Evolutionary conservation across 2,329 filamentous ascomycete species (phyloP), one percentile per base, ranked within the genome.

Genomic region (Ambrosiella xylebori): DNA sequence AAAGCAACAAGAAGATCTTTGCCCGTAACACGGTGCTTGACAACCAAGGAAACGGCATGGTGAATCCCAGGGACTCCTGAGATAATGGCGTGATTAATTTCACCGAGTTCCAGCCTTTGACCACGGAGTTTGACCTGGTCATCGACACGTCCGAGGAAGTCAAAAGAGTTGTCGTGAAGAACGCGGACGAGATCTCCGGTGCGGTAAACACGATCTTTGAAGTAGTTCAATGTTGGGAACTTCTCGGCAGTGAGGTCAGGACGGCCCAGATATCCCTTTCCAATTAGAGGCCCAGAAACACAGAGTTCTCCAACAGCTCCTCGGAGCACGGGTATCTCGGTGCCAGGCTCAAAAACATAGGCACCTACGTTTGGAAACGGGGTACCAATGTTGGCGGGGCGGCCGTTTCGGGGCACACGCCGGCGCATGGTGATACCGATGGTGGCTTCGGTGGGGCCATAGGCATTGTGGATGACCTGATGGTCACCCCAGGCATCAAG

Each of bases 81-180:
- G 52, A 81, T 82, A 64, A 95, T 88, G 7, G 85, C 80, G 54
- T 90, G 83, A 64, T 95, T 93, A 68, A 96, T 95, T 71, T 97
- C 90, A 0, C 85, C 86, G 61, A 95, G 85, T 65, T 97, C 91
- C 0, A 97, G 76, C 12, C 90, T 77, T 67, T 96, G 90, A 0
- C 90, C 90, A 9, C 91, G 81, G 2, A 96, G 76, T 67, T 97
- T 97, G 62, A 95, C 84, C 69, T 97, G 90, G 58, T 95, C 88
- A 66, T 97, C 91, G 5, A 85, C 85, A 12, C 91, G 80, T 2
- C 91, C 90, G 1, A 94, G 74, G 66, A 96, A 96, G 58, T 91
- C 85, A 63, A 95, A 90, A 49, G 84, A 88, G 0, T 81, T 82
- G 66, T 96, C 85, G 57, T 88, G 76, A 7, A 95, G 71, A 13